phyloP scores from a whole-genome alignment of 139 green algal species.

The Trebouxia sp. region DNA sequence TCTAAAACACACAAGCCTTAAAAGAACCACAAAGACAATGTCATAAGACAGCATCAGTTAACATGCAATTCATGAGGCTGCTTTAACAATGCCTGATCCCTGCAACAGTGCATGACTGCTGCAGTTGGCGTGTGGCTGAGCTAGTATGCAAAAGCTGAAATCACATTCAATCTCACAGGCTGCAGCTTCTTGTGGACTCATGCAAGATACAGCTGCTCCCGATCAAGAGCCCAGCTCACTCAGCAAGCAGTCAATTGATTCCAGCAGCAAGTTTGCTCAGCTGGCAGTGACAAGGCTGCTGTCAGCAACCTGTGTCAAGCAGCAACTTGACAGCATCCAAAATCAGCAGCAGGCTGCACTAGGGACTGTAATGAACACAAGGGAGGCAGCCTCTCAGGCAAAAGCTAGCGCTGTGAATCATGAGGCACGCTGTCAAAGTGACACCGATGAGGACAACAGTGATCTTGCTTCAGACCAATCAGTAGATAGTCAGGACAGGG shows the following conservation, averaged over 20 bases:
- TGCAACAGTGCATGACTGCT: neutral
- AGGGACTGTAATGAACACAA: neutral
- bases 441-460: neutral
- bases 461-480: neutral
- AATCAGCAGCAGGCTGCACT: neutral
- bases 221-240: neutral
- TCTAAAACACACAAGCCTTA: no score
- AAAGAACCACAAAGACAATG: no score
- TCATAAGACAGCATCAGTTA: no score
- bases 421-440: no score
- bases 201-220: neutral
- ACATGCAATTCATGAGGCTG: no score
- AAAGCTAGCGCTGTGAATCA: neutral
- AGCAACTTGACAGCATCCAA: neutral
- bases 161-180: neutral
- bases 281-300: neutral
- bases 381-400: neutral
- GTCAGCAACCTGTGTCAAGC: neutral
- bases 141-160: neutral
- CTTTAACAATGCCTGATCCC: no score
- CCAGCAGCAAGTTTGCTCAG: neutral
- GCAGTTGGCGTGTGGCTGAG: neutral
- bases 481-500: neutral
- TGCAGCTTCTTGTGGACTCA: neutral
- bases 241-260: neutral